These are phyloP conservation scores for Kwoniella sp. DNA, from an alignment of 768 basidiomycete genomes.

Conservation along the genomic window DNA sequence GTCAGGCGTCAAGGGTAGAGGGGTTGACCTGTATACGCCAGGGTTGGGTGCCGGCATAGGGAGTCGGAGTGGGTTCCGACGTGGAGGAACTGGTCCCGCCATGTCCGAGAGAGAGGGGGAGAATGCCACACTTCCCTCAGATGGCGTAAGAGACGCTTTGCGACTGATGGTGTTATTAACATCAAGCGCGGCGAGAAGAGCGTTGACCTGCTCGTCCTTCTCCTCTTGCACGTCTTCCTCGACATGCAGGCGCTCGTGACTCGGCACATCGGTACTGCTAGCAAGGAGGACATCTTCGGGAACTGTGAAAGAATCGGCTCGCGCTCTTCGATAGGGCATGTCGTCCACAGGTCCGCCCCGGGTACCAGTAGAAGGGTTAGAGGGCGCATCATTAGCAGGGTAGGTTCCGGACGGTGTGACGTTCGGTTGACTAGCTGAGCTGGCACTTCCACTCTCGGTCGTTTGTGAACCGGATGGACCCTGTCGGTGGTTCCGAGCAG, in stretches of 20 bases:
- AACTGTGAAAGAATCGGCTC: conserved; percentile 33
- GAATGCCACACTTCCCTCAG: neutral
- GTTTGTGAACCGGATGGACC: conserved; percentile 24
- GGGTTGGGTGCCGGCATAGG: neutral
- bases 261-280: neutral
- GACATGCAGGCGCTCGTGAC: neutral
- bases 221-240: neutral
- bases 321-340: conserved; percentile 28
- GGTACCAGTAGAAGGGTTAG: conserved; percentile 9
- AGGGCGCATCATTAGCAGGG: neutral
- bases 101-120: neutral
- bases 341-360: conserved; percentile 18
- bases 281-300: conserved; percentile 11
- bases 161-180: conserved; percentile 8
- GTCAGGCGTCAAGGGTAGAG: conserved; percentile 14
- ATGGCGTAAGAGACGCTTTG: conserved; percentile 1
- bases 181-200: conserved; percentile 23
- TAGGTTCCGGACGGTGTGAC: conserved; percentile 10
- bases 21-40: neutral
- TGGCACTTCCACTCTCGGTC: conserved; percentile 7
- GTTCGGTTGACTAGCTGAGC: neutral
- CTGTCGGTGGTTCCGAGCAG: conserved; percentile 29
- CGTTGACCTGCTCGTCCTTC: conserved; percentile 12
- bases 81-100: conserved; percentile 2
- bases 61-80: conserved; percentile 12